Conservation (phyloP, 768 basidiomycete species). For the Leccinum olivaceopallidum region DNA sequence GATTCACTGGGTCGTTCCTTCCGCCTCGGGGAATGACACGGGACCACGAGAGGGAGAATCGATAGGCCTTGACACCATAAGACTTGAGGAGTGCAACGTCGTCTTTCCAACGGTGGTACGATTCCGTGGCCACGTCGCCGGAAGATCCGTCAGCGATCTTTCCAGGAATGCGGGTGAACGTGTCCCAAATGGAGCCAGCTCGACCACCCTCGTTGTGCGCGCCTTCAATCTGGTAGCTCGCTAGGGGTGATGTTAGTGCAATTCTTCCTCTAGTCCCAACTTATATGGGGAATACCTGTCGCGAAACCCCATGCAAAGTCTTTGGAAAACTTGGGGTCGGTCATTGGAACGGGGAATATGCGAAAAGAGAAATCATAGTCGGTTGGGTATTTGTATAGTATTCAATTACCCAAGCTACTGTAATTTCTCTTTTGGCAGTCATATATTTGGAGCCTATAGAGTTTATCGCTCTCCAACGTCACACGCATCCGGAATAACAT, state of each 20-base stretch:
- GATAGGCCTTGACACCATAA: constrained; percentile 74
- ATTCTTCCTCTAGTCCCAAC: background rate
- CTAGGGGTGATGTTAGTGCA: constrained; percentile 30
- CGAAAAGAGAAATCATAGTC: background rate
- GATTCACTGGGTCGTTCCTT: constrained; percentile 70
- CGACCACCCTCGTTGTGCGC: constrained; percentile 61
- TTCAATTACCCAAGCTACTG: too few species aligned
- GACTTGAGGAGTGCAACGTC: constrained; percentile 62
- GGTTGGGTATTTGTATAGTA: background rate
- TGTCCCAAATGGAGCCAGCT: constrained; percentile 78
- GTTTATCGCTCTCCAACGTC: background rate
- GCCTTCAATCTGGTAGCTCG: constrained; percentile 79
- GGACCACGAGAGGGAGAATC: constrained; percentile 80
- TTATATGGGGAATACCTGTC: background rate
- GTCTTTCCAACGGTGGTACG: constrained; percentile 70
- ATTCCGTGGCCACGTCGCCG: constrained; percentile 75
- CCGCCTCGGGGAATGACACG: constrained; percentile 77
- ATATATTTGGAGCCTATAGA: background rate
- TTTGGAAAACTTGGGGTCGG: constrained; percentile 1
- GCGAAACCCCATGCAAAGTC: constrained; percentile 9
- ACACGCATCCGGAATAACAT: constrained; percentile 3
- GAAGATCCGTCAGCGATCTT: constrained; percentile 70
- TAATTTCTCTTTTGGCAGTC: too few species aligned
- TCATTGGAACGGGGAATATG: background rate
- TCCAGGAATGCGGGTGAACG: constrained; percentile 66